Conservation (phyloP, 148 eudicot genomes). For the Limonium bicolor region DNA sequence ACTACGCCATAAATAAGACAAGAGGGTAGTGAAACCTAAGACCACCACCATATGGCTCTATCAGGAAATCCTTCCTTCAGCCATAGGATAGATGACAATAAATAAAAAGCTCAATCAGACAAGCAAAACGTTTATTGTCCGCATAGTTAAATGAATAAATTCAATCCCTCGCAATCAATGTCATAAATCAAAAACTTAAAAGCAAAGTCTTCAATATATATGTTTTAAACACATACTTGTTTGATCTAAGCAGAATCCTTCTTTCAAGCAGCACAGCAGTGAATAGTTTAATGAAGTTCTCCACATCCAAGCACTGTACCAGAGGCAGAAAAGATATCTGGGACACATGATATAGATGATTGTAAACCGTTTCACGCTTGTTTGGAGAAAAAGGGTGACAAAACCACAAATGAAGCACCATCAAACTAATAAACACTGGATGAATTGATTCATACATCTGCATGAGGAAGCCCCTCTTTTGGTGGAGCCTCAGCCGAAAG, state of each 20-base stretch:
- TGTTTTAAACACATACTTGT: slow-evolving; percentile 39
- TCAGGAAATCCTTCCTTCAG: too few species aligned
- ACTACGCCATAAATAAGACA: too few species aligned
- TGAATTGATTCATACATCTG: slow-evolving; percentile 47
- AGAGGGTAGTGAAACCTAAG: too few species aligned
- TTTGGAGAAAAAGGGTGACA: not conserved
- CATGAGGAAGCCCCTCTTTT: slow-evolving; percentile 88
- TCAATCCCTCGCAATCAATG: too few species aligned
- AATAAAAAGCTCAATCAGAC: too few species aligned
- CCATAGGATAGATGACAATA: too few species aligned
- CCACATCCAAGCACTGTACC: slow-evolving; percentile 94
- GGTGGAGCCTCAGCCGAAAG: slow-evolving; percentile 88
- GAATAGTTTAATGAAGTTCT: slow-evolving; percentile 76
- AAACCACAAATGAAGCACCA: not conserved
- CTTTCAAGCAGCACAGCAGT: slow-evolving; percentile 94
- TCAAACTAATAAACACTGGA: too few species aligned
- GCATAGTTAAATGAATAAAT: too few species aligned
- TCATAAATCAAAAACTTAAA: too few species aligned
- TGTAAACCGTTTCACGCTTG: not conserved
- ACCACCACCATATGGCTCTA: too few species aligned
- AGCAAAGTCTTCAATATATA: not conserved
- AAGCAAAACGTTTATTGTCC: too few species aligned
- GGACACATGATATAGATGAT: slow-evolving; percentile 8
- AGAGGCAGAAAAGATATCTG: slow-evolving; percentile 94
- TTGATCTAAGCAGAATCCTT: slow-evolving; percentile 74